These are phyloP conservation scores for Exophiala spinifera DNA, from an alignment of 2,329 filamentous ascomycete genomes.

Conservation along the genomic window DNA sequence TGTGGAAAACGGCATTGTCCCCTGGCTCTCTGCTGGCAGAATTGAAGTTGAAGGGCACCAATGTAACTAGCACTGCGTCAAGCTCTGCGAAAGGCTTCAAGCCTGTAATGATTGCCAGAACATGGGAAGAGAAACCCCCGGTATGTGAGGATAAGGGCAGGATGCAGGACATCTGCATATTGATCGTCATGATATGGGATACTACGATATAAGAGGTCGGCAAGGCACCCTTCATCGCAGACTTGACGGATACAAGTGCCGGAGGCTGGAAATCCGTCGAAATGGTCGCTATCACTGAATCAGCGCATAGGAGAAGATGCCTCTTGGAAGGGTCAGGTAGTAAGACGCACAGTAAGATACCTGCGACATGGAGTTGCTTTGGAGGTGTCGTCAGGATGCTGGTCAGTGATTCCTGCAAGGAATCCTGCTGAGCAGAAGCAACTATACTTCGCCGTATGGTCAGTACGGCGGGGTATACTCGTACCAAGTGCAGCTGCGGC, in stretches of 20 bases:
- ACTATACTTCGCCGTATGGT: neutral
- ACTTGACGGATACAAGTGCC: neutral
- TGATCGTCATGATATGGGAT: slow-evolving; percentile 5
- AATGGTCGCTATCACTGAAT: neutral
- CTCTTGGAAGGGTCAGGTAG: no score
- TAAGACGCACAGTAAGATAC: neutral
- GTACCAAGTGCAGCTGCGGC: neutral
- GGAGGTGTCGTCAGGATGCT: neutral
- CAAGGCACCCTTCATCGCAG: neutral
- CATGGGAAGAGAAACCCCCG: neutral
- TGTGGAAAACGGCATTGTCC: neutral
- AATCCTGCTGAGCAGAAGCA: no score
- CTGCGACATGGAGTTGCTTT: neutral
- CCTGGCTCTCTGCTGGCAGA: neutral
- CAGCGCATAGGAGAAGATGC: no score
- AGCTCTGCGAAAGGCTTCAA: neutral
- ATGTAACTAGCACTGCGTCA: neutral
- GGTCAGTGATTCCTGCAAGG: neutral
- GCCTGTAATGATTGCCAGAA: neutral
- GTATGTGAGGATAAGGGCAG: neutral
- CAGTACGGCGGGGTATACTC: neutral
- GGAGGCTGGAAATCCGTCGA: neutral
- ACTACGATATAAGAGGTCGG: neutral
- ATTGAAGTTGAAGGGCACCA: neutral
- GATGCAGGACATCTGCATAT: neutral